A percentile compares a stretch with the other conserved stretches of the same genome.
Conservation (phyloP, 768 basidiomycete genomes). For the Hericium erinaceus region DNA sequence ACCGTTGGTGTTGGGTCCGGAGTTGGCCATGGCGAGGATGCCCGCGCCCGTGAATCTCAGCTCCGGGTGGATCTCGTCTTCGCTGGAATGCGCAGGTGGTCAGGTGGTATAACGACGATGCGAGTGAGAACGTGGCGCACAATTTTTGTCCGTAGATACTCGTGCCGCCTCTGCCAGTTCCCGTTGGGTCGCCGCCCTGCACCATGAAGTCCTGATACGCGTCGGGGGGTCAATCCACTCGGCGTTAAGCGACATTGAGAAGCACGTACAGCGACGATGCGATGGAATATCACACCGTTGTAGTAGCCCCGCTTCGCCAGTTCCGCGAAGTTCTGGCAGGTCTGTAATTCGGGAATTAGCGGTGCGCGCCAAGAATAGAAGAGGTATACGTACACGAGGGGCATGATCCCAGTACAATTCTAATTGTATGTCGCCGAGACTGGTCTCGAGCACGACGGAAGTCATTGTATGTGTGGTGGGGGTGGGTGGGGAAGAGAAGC, state of each 20-base stretch:
- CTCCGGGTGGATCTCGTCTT: constrained; percentile 88
- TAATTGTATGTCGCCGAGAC: constrained; percentile 75
- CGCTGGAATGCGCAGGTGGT: constrained; percentile 31
- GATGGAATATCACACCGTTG: constrained; percentile 83
- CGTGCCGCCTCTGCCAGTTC: constrained; percentile 86
- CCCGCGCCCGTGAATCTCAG: constrained; percentile 93
- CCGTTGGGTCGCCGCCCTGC: constrained; percentile 92
- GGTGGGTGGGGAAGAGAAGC: neutral
- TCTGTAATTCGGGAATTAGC: constrained; percentile 35
- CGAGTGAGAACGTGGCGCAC: constrained; percentile 30
- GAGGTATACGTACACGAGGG: constrained; percentile 41
- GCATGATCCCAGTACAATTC: constrained; percentile 94
- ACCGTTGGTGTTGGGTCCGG: constrained; percentile 90
- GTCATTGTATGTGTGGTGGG: constrained; percentile 18
- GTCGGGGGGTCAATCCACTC: neutral
- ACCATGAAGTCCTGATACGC: constrained; percentile 85
- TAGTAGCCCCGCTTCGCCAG: constrained; percentile 90
- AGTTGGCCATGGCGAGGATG: constrained; percentile 95
- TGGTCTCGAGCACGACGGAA: constrained; percentile 74
- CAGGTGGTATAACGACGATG: neutral
- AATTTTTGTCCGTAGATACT: constrained; percentile 88
- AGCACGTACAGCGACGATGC: constrained; percentile 69
- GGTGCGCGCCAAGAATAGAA: neutral
- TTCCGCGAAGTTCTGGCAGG: constrained; percentile 92
- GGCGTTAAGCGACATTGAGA: neutral